phyloP scores from a whole-genome alignment of 129 eudicot species.

The Heracleum sosnowskyi region DNA sequence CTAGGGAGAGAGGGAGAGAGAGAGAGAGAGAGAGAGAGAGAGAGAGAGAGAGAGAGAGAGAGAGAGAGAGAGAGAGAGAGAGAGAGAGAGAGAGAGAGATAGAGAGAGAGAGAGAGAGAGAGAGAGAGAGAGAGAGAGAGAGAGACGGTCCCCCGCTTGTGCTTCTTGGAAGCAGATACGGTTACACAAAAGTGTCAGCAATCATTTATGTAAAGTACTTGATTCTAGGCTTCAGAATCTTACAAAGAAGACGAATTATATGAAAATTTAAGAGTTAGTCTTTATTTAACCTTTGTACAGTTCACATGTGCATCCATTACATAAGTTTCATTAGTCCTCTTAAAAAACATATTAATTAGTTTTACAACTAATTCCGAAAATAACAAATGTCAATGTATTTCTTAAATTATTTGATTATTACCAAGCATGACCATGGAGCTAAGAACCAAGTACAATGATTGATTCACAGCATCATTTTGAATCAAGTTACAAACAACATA shows the following conservation, averaged over 20 bases:
- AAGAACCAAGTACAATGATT: not conserved
- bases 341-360: not conserved
- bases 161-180: not conserved
- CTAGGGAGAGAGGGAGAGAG: too few relatives aligned
- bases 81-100: too few relatives aligned
- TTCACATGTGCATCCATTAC: not conserved
- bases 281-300: not conserved
- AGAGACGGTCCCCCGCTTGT: not conserved
- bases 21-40: not conserved
- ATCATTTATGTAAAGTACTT: not conserved
- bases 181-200: not conserved
- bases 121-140: not conserved
- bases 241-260: not conserved
- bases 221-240: not conserved
- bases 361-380: not conserved
- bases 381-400: not conserved
- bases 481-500: not conserved
- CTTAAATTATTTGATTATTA: not conserved
- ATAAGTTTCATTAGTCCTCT: not conserved
- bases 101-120: too few relatives aligned
- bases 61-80: not conserved
- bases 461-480: not conserved
- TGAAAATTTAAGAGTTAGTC: not conserved
- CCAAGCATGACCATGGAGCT: not conserved
- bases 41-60: too few relatives aligned